phyloP scores from a whole-genome alignment of 164 flowering plant species.

The Tetrastigma voinierianum region DNA sequence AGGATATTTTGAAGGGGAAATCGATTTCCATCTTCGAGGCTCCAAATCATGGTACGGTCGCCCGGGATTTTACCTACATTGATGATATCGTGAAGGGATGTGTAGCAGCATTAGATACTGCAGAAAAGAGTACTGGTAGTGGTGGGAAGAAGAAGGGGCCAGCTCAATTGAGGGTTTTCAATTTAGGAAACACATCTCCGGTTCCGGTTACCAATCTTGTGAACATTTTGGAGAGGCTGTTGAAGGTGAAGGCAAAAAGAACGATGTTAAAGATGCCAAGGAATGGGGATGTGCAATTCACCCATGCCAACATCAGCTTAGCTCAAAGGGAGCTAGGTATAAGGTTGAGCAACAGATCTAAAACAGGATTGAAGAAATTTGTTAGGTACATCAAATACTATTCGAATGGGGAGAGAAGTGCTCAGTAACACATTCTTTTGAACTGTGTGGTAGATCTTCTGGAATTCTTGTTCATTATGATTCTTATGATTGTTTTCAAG shows the following conservation, averaged over 20 bases:
- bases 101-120: constrained; percentile 43
- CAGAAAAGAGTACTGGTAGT: constrained; percentile 86
- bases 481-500: constrained; percentile 52
- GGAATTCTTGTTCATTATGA: constrained; percentile 52
- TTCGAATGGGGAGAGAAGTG: constrained; percentile 56
- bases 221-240: constrained; percentile 74
- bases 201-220: constrained; percentile 83
- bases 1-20: no score
- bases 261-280: constrained; percentile 74
- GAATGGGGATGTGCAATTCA: constrained; percentile 90
- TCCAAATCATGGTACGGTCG: no score
- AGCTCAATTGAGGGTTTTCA: constrained; percentile 76
- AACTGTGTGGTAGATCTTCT: constrained; percentile 29
- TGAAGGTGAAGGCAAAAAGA: constrained; percentile 81
- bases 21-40: no score
- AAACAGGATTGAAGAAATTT: constrained; percentile 87
- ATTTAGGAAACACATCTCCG: constrained; percentile 77
- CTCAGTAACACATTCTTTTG: constrained; percentile 32
- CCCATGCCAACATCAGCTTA: constrained; percentile 84
- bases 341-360: constrained; percentile 85
- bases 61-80: no score
- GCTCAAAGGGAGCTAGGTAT: constrained; percentile 86
- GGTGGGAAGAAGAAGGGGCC: constrained; percentile 95
- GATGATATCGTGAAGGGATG: no score
- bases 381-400: constrained; percentile 65